Evolutionary conservation across 441 rosid species (phyloP).

Genomic region (Populus tomentosa): DNA sequence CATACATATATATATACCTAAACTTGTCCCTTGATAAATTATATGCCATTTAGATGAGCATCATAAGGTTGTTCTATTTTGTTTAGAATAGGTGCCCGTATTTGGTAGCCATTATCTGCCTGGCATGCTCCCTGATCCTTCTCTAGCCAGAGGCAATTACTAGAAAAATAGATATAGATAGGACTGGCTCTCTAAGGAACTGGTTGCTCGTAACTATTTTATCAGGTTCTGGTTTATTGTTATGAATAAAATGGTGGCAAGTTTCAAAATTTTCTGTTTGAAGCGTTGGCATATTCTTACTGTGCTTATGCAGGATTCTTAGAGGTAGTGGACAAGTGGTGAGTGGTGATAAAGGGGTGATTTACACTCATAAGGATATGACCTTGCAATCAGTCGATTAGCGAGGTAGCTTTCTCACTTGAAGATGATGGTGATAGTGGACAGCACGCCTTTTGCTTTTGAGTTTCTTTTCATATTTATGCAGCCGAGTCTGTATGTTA

Average conservation of each 20-base stretch:
- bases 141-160: not conserved
- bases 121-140: not conserved
- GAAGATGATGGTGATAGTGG: not conserved
- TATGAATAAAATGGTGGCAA: not conserved
- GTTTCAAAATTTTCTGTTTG: not conserved
- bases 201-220: not conserved
- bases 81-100: not conserved
- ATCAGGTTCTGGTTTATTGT: not conserved
- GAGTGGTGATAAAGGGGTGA: slow-evolving; percentile 76
- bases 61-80: not conserved
- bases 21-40: too few relatives aligned
- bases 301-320: slow-evolving; percentile 57
- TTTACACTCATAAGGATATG: slow-evolving; percentile 69
- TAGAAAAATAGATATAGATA: too few relatives aligned
- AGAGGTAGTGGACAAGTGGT: slow-evolving; percentile 92
- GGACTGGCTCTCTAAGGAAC: too few relatives aligned
- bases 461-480: not conserved
- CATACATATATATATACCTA: too few relatives aligned
- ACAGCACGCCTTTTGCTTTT: not conserved
- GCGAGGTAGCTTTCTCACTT: not conserved
- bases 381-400: slow-evolving; percentile 15
- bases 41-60: not conserved
- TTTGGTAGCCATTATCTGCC: not conserved
- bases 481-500: not conserved
- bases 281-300: not conserved